Evolutionary conservation across 768 basidiomycete genomes (phyloP).

Genomic region (Leccinum variicolor): DNA sequence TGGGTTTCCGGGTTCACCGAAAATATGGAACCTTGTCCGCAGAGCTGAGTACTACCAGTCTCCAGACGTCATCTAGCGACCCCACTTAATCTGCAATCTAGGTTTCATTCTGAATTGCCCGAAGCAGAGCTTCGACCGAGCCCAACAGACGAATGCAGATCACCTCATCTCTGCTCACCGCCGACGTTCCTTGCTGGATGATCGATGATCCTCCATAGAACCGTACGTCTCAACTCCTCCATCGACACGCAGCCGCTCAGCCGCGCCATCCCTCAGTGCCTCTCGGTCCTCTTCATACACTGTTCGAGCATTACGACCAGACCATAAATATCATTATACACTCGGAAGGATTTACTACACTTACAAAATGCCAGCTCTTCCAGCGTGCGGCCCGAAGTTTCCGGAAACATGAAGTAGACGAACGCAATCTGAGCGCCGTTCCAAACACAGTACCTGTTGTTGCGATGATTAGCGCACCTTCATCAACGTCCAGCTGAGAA

Average conservation of each 20-base stretch:
- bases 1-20: no score
- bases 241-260: not conserved
- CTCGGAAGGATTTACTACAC: not conserved
- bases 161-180: not conserved
- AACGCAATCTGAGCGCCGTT: not conserved
- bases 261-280: not conserved
- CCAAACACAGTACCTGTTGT: not conserved
- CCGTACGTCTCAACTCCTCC: not conserved
- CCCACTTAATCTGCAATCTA: no score
- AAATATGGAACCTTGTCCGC: no score
- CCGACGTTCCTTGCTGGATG: not conserved
- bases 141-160: not conserved
- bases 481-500: not conserved
- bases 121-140: not conserved
- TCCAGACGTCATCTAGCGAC: no score
- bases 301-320: not conserved
- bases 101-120: not conserved
- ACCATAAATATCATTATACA: not conserved
- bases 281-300: not conserved
- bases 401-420: not conserved
- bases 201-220: not conserved
- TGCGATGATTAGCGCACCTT: not conserved
- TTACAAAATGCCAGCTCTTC: not conserved
- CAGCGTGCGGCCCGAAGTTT: not conserved
- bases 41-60: no score